phyloP scores from a whole-genome alignment of 2,329 filamentous ascomycete species.

The Neophaeococcomyces aloes region DNA sequence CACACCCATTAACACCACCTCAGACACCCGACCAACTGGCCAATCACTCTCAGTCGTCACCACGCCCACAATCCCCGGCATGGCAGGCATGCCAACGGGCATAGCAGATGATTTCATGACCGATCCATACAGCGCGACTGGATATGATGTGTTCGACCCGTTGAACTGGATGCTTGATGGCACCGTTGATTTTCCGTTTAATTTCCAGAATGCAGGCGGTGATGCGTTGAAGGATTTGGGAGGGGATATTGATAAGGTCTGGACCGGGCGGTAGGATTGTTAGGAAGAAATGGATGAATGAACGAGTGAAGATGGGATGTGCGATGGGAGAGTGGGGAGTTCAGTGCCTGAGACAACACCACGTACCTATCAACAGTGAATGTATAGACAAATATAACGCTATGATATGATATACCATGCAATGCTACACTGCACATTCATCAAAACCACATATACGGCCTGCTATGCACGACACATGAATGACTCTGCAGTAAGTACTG shows the following conservation, averaged over 20 bases:
- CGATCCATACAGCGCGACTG: constrained; percentile 33
- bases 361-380: too few species aligned
- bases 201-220: constrained; percentile 9
- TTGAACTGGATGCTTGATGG: constrained; percentile 90
- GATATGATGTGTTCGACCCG: constrained; percentile 83
- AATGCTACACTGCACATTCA: too few species aligned
- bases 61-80: constrained; percentile 15
- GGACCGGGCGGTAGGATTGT: too few species aligned
- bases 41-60: neutral
- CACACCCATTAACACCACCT: neutral
- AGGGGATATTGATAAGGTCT: neutral
- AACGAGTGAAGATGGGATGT: too few species aligned
- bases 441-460: too few species aligned
- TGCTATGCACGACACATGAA: too few species aligned
- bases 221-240: constrained; percentile 5
- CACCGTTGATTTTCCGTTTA: constrained; percentile 66
- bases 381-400: too few species aligned
- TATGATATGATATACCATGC: too few species aligned
- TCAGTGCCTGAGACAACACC: too few species aligned
- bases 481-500: too few species aligned
- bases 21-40: neutral
- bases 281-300: too few species aligned
- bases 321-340: too few species aligned
- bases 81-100: constrained; percentile 22
- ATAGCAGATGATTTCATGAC: constrained; percentile 17